Percentiles rank a stretch among this genome's conserved stretches.
Evolutionary conservation across 2,329 filamentous ascomycete genomes (phyloP).

Genomic region (Colletotrichum godetiae): DNA sequence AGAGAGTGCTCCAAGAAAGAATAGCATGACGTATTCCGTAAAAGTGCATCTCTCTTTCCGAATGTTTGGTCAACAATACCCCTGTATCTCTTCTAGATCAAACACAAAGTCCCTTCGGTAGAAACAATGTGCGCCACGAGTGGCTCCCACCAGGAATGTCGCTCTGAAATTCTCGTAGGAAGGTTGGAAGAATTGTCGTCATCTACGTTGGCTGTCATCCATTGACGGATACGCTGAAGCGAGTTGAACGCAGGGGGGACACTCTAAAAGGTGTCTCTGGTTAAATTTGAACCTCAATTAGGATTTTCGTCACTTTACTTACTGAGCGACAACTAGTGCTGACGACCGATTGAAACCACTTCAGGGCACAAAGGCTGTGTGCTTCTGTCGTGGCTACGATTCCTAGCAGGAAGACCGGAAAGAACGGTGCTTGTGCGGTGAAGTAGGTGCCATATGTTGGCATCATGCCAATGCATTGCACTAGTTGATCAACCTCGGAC

Average conservation of each 20-base stretch:
- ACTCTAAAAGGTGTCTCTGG: constrained; percentile 44
- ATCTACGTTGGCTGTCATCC: constrained; percentile 45
- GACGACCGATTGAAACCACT: constrained; percentile 52
- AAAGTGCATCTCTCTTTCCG: neutral
- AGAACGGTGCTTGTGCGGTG: constrained; percentile 54
- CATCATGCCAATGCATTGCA: constrained; percentile 51
- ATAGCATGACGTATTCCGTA: neutral
- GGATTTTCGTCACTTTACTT: constrained; percentile 39
- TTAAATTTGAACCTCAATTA: neutral
- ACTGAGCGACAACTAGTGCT: constrained; percentile 52
- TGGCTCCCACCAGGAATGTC: constrained; percentile 53
- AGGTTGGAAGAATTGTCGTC: constrained; percentile 30
- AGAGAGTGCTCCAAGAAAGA: neutral
- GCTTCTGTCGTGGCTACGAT: constrained; percentile 45
- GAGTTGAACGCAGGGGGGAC: constrained; percentile 51
- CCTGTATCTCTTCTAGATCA: constrained; percentile 44
- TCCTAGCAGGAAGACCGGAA: constrained; percentile 55
- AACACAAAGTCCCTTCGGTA: constrained; percentile 50
- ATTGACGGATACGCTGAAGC: constrained; percentile 48
- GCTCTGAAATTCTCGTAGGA: constrained; percentile 41
- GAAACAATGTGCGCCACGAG: constrained; percentile 47
- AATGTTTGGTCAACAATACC: neutral
- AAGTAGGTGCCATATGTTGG: constrained; percentile 53
- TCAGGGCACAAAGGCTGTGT: constrained; percentile 43
- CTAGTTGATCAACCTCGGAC: constrained; percentile 45